Percentiles rank a stretch among this genome's conserved stretches.
Evolutionary conservation across 208 protist species (phyloP).

Genomic region (Herpetomonas tarakana): DNA sequence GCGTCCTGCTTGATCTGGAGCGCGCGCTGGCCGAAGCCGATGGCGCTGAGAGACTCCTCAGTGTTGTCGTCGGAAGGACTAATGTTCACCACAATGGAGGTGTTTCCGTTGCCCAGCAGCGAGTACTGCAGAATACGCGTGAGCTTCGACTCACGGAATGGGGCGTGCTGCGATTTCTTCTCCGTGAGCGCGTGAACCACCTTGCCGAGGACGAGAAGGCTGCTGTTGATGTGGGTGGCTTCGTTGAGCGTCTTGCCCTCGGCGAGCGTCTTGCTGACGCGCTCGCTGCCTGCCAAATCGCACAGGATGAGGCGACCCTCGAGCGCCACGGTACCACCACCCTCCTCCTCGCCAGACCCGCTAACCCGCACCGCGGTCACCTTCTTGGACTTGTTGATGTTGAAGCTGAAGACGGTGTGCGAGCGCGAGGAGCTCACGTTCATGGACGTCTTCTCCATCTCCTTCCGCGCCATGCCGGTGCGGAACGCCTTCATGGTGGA

Average conservation of each 20-base stretch:
- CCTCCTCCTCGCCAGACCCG: constrained; percentile 1
- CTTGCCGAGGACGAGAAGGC: constrained; percentile 90
- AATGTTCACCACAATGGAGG: constrained; percentile 88
- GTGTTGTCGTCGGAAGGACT: constrained; percentile 82
- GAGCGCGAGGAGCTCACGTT: constrained; percentile 88
- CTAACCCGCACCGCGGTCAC: constrained; percentile 26
- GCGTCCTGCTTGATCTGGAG: constrained; percentile 93
- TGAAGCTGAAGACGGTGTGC: constrained; percentile 93
- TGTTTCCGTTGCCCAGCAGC: constrained; percentile 90
- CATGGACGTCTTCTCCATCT: constrained; percentile 92
- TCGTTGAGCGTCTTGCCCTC: constrained; percentile 93
- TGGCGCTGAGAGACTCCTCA: constrained; percentile 85
- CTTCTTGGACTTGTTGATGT: constrained; percentile 77
- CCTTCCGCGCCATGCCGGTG: constrained; percentile 72
- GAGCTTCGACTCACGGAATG: constrained; percentile 93
- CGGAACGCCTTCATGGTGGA: constrained; percentile 75
- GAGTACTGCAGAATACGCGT: constrained; percentile 93
- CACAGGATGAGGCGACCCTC: constrained; percentile 93
- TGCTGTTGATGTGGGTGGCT: constrained; percentile 97
- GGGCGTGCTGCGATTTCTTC: constrained; percentile 74
- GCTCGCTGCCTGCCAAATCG: constrained; percentile 97
- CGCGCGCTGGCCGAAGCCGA: constrained; percentile 90
- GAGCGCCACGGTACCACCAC: constrained; percentile 38
- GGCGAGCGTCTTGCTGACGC: constrained; percentile 87
- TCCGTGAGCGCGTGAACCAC: constrained; percentile 85